Evolutionary conservation across 352 stramenopile genomes (phyloP).

Genomic region (Globisporangium recalcitrans): DNA sequence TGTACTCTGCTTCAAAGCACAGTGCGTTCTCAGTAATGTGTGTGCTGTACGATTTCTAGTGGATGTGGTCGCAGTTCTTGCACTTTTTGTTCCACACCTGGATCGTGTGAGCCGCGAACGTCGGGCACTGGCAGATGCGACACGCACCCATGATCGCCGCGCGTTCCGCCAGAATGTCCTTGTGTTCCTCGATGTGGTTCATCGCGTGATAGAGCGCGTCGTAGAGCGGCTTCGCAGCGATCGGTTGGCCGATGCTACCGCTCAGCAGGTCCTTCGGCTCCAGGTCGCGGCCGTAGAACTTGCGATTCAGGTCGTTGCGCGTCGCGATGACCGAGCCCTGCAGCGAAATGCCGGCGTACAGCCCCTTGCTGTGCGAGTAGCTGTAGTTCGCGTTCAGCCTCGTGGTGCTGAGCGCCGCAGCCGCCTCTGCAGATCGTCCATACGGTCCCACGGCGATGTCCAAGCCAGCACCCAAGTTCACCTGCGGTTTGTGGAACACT

Average conservation of each 20-base stretch:
- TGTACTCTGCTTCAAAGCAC: no score
- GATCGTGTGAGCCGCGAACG: constrained; percentile 35
- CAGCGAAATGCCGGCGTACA: constrained; percentile 89
- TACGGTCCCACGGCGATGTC: constrained; percentile 82
- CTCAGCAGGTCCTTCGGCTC: constrained; percentile 40
- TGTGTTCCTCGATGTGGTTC: constrained; percentile 31
- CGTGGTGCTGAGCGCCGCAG: constrained; percentile 44
- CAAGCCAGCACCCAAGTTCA: constrained; percentile 86
- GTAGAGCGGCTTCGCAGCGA: constrained; percentile 43
- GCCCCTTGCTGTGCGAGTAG: constrained; percentile 86
- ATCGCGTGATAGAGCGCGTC: constrained; percentile 44
- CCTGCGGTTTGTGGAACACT: constrained; percentile 70
- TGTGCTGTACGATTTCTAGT: no score
- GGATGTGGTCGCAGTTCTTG: constrained; percentile 49
- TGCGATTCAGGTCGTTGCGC: constrained; percentile 85
- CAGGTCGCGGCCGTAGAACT: constrained; percentile 86
- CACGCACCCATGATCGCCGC: constrained; percentile 39
- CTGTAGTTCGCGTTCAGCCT: constrained; percentile 85
- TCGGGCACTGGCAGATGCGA: constrained; percentile 31
- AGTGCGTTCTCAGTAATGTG: no score
- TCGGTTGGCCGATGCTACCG: constrained; percentile 31
- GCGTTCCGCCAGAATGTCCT: constrained; percentile 26
- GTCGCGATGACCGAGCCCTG: constrained; percentile 84
- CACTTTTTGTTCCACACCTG: constrained; percentile 65
- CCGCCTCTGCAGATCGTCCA: constrained; percentile 56